These are phyloP conservation scores for Heritiera fomes DNA, from an alignment of 345 rosid genomes.

Conservation along the genomic window DNA sequence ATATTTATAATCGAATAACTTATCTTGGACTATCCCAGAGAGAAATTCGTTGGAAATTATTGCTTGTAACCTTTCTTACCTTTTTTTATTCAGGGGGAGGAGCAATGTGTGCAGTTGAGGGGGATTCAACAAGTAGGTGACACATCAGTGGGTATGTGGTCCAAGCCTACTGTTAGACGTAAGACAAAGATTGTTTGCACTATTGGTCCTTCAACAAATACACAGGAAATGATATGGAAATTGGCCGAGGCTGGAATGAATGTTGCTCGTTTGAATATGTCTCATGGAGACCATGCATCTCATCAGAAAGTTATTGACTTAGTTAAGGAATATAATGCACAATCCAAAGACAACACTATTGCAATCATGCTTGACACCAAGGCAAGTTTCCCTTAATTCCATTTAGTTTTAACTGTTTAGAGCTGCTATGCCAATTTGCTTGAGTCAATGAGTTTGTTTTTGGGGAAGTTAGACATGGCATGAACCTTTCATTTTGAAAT, in stretches of 20 bases:
- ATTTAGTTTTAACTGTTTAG: neutral
- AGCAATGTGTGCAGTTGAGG: conserved; percentile 46
- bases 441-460: neutral
- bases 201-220: conserved; percentile 91
- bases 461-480: neutral
- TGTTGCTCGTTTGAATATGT: conserved; percentile 96
- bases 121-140: conserved; percentile 64
- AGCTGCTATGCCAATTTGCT: conserved; percentile 6
- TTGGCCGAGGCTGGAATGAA: conserved; percentile 99
- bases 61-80: neutral
- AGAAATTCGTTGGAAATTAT: neutral
- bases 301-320: conserved; percentile 96
- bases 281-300: conserved; percentile 98
- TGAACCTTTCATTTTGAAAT: neutral
- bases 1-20: neutral
- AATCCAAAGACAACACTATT: conserved; percentile 79
- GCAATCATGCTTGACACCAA: conserved; percentile 99
- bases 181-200: conserved; percentile 99
- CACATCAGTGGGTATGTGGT: conserved; percentile 72
- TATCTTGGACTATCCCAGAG: neutral
- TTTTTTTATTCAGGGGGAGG: conserved; percentile 43
- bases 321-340: conserved; percentile 96
- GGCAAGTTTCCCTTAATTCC: conserved; percentile 44
- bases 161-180: conserved; percentile 73
- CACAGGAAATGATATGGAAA: conserved; percentile 97